phyloP scores from a whole-genome alignment of 352 stramenopile species.

The Phytophthora constricta region DNA sequence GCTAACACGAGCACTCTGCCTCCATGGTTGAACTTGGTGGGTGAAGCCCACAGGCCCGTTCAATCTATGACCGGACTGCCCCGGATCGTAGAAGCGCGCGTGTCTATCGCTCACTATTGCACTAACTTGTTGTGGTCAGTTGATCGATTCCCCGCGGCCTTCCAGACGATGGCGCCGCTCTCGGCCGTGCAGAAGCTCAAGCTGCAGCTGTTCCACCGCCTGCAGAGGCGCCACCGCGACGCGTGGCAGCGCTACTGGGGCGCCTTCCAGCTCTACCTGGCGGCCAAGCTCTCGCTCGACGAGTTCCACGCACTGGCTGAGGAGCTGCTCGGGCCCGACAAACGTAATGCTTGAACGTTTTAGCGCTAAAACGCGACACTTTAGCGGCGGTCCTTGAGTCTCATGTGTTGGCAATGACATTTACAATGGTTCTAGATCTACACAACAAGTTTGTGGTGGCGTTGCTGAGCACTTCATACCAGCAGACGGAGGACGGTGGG shows the following conservation, averaged over 20 bases:
- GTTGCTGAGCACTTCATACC: constrained; percentile 49
- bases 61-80: too few species aligned
- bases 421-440: constrained; percentile 32
- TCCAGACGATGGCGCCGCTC: constrained; percentile 8
- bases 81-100: constrained; percentile 9
- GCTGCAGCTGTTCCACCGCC: constrained; percentile 65
- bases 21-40: constrained; percentile 16
- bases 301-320: constrained; percentile 64
- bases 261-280: constrained; percentile 61
- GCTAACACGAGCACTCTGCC: too few species aligned
- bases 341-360: constrained; percentile 37
- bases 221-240: constrained; percentile 55
- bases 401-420: too few species aligned
- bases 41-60: not conserved
- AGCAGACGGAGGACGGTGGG: constrained; percentile 17
- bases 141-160: not conserved
- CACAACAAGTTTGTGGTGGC: constrained; percentile 72
- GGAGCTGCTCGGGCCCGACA: constrained; percentile 51
- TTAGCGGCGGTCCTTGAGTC: too few species aligned
- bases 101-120: constrained; percentile 28
- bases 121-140: not conserved
- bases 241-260: constrained; percentile 69
- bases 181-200: constrained; percentile 59
- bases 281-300: constrained; percentile 55
- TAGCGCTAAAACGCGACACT: too few species aligned